Base-by-base conservation (phyloP, 2,329 filamentous ascomycete species). In the Corinectria fuckeliana region DNA sequence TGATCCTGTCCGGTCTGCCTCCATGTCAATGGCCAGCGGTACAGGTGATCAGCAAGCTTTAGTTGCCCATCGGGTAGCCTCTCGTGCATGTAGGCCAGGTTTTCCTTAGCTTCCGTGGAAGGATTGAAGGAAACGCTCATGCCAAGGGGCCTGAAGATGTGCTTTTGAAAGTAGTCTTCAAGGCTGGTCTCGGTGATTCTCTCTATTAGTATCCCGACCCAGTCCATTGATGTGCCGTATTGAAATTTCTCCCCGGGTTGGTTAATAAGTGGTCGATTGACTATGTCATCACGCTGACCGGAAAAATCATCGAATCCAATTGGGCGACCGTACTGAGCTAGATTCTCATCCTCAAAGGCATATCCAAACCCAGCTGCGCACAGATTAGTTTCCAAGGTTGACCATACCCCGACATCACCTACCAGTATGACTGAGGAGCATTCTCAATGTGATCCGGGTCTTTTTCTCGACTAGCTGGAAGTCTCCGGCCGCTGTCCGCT, bases 151-250 rank as follows among this genome's bases (percentile, higher is more conserved):
- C 41, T 4, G 6, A 61, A 56, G 2, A 61, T 52, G n/a, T 61
- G 16, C 3, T 32, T n/a, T n/a, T 30, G 39, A 13, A 58, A 58
- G 42, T 61, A 61, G 10, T 55, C 50, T 3, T 61, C 50, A 1
- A 61, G 25, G 1, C 36, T 23, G 5, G 28, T 23, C 3, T 32
- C 25, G 4, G 48, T 14, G 5, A 57, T 13, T 26, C 56, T 30
- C 23, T 62, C 60, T 13, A 62, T 56, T 4, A 62, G 26, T 1
- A 60, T 6, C 2, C 60, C 60, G 4, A 57, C 60, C 60, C 60
- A 60, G 16, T 62, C 60, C 48, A 62, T 52, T 3, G 51, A 56
- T 9, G 18, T 57, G 7, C 60, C 56, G 42, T 62, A 62, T 18
- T 60, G 56, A n/a, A 56, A 62, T n/a, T 4, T 42, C 13, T 52